Conservation (phyloP, 2,329 filamentous ascomycete species). For the Pseudocercospora pini-densiflorae region DNA sequence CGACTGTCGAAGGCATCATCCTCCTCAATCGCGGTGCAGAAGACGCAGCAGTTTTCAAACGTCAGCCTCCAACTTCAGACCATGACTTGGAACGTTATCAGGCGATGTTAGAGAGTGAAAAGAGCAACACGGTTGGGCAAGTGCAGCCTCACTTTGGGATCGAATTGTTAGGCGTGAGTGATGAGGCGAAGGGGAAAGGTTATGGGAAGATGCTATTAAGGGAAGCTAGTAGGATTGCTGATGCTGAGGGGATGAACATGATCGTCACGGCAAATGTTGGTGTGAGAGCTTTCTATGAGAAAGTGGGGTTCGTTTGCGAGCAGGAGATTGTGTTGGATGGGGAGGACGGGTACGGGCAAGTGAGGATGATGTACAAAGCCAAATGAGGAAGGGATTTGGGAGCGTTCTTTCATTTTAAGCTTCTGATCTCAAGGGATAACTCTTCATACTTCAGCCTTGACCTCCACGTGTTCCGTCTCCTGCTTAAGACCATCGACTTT, state of each 20-base stretch:
- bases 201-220: slow-evolving; percentile 27
- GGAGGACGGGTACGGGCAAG: slow-evolving; percentile 5
- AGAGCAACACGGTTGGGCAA: not conserved
- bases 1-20: slow-evolving; percentile 16
- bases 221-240: slow-evolving; percentile 28
- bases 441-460: not conserved
- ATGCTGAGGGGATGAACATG: slow-evolving; percentile 18
- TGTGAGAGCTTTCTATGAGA: slow-evolving; percentile 6
- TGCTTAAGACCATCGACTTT: not conserved
- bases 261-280: slow-evolving; percentile 30
- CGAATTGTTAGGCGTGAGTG: slow-evolving; percentile 30
- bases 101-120: not conserved
- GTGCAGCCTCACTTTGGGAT: slow-evolving; percentile 3
- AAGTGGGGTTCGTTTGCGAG: not conserved
- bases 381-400: not conserved
- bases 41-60: slow-evolving; percentile 19
- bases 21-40: slow-evolving; percentile 15
- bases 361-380: not conserved
- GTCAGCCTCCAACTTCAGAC: slow-evolving; percentile 18
- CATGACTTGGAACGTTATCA: slow-evolving; percentile 20
- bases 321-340: not conserved
- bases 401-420: too few relatives aligned
- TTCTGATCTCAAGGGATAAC: too few relatives aligned
- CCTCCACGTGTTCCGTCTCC: not conserved
- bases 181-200: slow-evolving; percentile 21